Evolutionary conservation across 441 rosid species (phyloP), one percentile per base, ranked within the genome.

Genomic region (Caryocar brasiliense): DNA sequence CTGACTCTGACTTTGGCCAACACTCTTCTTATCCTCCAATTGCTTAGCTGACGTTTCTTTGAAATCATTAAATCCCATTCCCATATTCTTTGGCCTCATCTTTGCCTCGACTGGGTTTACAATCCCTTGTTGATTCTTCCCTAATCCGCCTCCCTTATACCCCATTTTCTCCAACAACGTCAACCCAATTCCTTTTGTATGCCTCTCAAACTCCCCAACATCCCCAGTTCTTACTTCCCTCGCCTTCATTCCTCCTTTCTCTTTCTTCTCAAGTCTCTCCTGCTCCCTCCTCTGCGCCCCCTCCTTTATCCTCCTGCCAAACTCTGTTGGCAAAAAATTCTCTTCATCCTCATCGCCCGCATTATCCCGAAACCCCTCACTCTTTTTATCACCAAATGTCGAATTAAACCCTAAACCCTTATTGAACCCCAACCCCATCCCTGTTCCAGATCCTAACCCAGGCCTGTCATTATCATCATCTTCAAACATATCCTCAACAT

Each of bases 91-190:
- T 0, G 95, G 95, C 58, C 83, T 73, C 80, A 81, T 5, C 71
- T 78, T 83, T 1, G 76, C 86, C 62, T 83, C 86, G 53, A 80
- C 56, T 0, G 89, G 91, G 5, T 73, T 70, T 18, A 73, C 74
- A 67, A 86, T 86, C 39, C 94, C 95, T 69, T 86, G 86, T 56
- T 58, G 64, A 45, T 86, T 74, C 67, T 71, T 86, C 59, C 95
- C 95, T 29, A 82, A 77, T 17, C 93, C 88, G 53, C 91, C 86
- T 53, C 93, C 91, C 58, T 76, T 75, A 57, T 81, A 88, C 9
- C 95, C 97, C 94, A 82, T 89, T 58, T 80, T 81, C 67, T 80
- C 85, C 56, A 89, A 64, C 71, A 89, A 47, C 56, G 58, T 83
- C 83, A 70, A 48, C 58, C 91, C 97, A 36, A 89, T 76, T 19